Evolutionary conservation across 2,329 filamentous ascomycete species (phyloP), one percentile per base, ranked within the genome.

Genomic region (Ophiocordyceps camponoti-rufipedis): DNA sequence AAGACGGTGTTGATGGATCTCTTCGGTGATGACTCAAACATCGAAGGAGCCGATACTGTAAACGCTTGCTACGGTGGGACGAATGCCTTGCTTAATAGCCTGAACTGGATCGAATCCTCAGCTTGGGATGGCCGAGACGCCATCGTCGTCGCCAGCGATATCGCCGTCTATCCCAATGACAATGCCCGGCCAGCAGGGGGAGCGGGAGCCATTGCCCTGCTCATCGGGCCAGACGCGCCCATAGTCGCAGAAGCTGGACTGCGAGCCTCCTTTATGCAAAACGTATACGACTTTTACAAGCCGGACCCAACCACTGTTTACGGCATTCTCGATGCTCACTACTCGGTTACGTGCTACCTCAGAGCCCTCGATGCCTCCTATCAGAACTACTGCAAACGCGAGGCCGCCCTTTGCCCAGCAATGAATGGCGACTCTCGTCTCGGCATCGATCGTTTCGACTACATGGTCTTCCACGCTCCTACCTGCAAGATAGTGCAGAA

Each of bases 261-360:
- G 58, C 80, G 84, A 58, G 84, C 81, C 59, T 79, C 72, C 55
- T 86, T 85, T 70, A 81, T 88, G 78, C 72, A 80, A 63, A 84
- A 89, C 66, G 80, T 80, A 55, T 91, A 89, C 65, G 84, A 89
- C 64, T 89, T 89, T 64, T 89, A 86, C 78, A 89, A 89, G 78
- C 83, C 84, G 57, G 84, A 89, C 64, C 70, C 89, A 53, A 83
- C 82, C 57, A 85, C 80, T 73, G 84, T 89, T 68, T 89, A 89
- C 68, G 84, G 84, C 51, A 80, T 85, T 58, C 84, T 89, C 48
- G 84, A 89, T 56, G 84, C 84, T 49, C 83, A 88, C 63, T 87
- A 79, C 72, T 89, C 84, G 43, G 63, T 87, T 61, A 80, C 70
- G 63, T 89, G 84, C 74, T 89, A 89, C 67, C 83, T 72, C 51